Percentiles rank a stretch among this genome's conserved stretches.
Evolutionary conservation across 108 stramenopile genomes (phyloP).

Genomic region (Nannochloropsis oceanica): DNA sequence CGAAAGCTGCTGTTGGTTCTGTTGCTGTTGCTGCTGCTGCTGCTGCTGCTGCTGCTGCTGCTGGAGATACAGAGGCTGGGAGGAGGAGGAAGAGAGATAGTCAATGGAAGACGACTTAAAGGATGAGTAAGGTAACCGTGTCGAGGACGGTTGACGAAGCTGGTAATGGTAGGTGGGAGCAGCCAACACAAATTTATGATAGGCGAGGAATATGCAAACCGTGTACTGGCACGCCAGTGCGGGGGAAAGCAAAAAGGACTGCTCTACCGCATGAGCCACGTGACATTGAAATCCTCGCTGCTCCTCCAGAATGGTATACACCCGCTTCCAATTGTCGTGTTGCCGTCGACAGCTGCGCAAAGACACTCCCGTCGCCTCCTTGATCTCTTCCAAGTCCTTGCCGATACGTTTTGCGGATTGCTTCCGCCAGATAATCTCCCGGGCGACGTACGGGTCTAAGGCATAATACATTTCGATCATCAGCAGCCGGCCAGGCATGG

Average conservation of each 20-base stretch:
- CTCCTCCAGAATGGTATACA: not conserved
- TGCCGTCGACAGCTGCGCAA: constrained; percentile 16
- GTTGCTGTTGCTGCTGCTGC: no score
- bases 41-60: no score
- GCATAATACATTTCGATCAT: not conserved
- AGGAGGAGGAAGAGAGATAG: not conserved
- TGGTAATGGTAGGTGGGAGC: not conserved
- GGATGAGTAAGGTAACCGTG: not conserved
- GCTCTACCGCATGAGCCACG: not conserved
- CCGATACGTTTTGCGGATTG: constrained; percentile 1
- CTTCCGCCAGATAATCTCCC: not conserved
- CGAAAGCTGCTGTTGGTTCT: no score
- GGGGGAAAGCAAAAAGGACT: not conserved
- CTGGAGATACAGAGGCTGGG: not conserved
- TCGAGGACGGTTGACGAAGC: not conserved
- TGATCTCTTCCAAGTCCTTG: constrained; percentile 17
- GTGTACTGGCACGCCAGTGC: not conserved
- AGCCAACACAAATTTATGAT: not conserved
- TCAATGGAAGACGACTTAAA: not conserved
- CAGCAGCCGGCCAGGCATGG: not conserved
- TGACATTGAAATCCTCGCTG: not conserved
- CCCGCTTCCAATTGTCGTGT: constrained; percentile 10
- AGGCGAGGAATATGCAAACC: not conserved
- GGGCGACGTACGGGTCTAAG: not conserved
- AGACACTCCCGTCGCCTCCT: constrained; percentile 5